Base-by-base conservation (phyloP, 306 rosid genomes). In the Lotus japonicus region DNA sequence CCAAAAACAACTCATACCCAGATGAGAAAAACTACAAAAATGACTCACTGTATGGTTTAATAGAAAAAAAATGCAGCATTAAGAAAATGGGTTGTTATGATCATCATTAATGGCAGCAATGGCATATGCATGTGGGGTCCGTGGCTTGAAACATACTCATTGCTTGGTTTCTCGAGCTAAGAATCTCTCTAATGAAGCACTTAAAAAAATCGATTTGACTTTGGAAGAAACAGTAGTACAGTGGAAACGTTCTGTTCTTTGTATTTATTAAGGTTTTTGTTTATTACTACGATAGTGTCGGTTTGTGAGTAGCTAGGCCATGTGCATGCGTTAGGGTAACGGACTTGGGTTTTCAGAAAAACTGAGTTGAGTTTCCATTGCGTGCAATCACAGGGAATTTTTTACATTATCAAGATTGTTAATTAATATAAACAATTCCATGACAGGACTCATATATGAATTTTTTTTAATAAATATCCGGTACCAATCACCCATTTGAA, bases 71-170 rank as follows among this genome's bases (percentile, higher is more conserved):
- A 26, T 26, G 2, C 2, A 5, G 33, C 33, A 26, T 2, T 1
- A 31, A 3, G 31, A 4, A 31, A 31, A 53, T 52, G 58, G 64
- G 77, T 26, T 26, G 15, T 53, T 41, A 45, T 44, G 56, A 28
- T 49, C 58, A 54, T 65, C 74, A 82, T 81, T 78, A 77, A 81
- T 79, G 79, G 75, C 77, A 77, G 42, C 79, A 58, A 46, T 60
- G 46, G 38, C 26, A 71, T 15, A 78, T 60, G 6, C 73, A 41
- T 61, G 90, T 85, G 91, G 96, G 97, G 89, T 73, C 94, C 33
- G 67, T 81, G 60, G 17, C 89, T 88, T 82, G 45, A 44, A 79
- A 77, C 86, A 76, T 88, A 90, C 97, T 92, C 98, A 85, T 86
- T 87, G 81, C 89, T 63, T 88, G 50, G 50, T 81, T 81, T 74